phyloP scores from a whole-genome alignment of 176 grass and related monocot species.

The Stipa capillata region DNA sequence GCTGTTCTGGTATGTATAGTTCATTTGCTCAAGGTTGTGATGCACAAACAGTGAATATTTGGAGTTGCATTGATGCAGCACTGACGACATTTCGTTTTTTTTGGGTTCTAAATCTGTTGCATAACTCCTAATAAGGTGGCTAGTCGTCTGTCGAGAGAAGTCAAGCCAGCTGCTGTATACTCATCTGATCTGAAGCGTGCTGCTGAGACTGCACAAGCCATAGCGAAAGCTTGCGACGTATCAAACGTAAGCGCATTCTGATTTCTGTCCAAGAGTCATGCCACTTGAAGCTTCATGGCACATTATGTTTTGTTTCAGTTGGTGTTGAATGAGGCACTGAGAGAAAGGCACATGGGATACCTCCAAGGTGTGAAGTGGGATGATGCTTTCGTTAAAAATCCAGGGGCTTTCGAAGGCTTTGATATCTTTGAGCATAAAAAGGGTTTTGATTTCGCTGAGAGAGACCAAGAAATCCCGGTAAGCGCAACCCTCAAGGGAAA shows the following conservation, averaged over 20 bases:
- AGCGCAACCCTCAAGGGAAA: neutral
- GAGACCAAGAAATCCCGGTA: slow-evolving; percentile 50
- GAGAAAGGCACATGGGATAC: slow-evolving; percentile 69
- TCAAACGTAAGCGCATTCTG: slow-evolving; percentile 24
- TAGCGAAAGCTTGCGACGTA: slow-evolving; percentile 39
- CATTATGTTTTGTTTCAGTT: slow-evolving; percentile 9
- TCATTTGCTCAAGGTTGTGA: neutral
- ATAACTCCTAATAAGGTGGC: slow-evolving; percentile 36
- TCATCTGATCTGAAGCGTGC: slow-evolving; percentile 39
- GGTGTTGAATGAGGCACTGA: slow-evolving; percentile 28
- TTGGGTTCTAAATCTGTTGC: neutral
- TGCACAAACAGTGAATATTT: slow-evolving; percentile 1
- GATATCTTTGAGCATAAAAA: neutral
- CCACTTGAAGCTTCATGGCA: neutral
- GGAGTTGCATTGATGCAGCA: neutral
- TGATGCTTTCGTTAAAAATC: slow-evolving; percentile 45
- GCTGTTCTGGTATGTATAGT: slow-evolving; percentile 33
- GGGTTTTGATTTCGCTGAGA: slow-evolving; percentile 22
- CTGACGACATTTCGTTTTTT: neutral
- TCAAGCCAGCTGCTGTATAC: slow-evolving; percentile 48
- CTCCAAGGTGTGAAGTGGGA: slow-evolving; percentile 59
- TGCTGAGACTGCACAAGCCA: slow-evolving; percentile 9
- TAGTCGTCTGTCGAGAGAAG: slow-evolving; percentile 41
- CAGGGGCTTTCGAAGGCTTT: slow-evolving; percentile 30
- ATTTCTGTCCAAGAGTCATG: neutral